Base-by-base conservation (phyloP, 768 basidiomycete genomes). In the Mycena metata region DNA sequence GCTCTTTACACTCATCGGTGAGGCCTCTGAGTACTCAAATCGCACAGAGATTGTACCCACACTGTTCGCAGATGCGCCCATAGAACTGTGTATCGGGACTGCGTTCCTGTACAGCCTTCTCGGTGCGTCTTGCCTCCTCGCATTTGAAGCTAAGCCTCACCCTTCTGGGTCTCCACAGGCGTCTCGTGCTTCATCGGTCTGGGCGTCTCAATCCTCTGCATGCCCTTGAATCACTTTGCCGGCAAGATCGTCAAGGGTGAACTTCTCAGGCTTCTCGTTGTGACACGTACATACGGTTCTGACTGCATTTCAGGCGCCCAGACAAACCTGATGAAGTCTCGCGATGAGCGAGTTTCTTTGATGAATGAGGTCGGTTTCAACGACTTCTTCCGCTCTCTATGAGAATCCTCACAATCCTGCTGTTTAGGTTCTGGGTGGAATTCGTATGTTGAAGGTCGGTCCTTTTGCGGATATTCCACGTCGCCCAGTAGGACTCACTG, bases 181-280 rank as follows among this genome's bases (percentile, higher is more conserved):
- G 84, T 90, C 26, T 94, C 93, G 39, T 90, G 87, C 74, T 90
- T 94, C 79, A 83, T 90, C 66, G 95, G 95, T n/a, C 86, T 96
- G 12, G 90, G 87, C 0, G 90, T 93, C 4, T 89, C 92, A 3
- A 89, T 89, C 58, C 72, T 90, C 39, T 88, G 88, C 78, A 76
- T 87, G 13, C 96, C 95, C 3, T 72, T 96, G 75, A 96, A 96
- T 71, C 95, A 96, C 76, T 87, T 86, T 61, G 94, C 94, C 0
- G 91, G 93, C 58, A 94, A 91, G 77, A 79, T 93, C 41, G 89
- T 96, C 26, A 88, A 94, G 15, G 76, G 78, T 73, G 72, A 41
- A 69, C 70, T 13, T 42, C 6, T 15, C 15, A 19, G 26, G 10
- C 42, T 58, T 16, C 17, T 46, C 24, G 3, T 13, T 42, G 8